These are phyloP conservation scores for Vaccinium vitisidaea DNA, from an alignment of 148 eudicot species.

Conservation along the genomic window DNA sequence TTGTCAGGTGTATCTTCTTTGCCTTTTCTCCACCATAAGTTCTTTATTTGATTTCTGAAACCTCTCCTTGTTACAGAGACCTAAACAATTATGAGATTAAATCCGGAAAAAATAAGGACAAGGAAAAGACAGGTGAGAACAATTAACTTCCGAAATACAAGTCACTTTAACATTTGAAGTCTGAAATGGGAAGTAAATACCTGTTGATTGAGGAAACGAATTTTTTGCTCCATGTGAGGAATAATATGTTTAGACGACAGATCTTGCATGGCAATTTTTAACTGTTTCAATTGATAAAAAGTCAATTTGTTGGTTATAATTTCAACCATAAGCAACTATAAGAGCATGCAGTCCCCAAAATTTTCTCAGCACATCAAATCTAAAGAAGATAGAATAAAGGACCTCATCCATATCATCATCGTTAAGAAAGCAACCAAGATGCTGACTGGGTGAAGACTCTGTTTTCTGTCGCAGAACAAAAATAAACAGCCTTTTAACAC, in stretches of 20 bases:
- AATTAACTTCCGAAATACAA: conserved; percentile 4
- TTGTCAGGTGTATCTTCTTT: conserved; percentile 81
- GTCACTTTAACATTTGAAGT: neutral
- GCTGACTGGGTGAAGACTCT: conserved; percentile 38
- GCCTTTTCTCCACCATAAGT: conserved; percentile 99
- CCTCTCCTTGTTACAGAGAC: conserved; percentile 98
- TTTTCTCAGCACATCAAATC: neutral
- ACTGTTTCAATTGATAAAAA: conserved; percentile 45
- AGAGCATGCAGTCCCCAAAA: conserved; percentile 11
- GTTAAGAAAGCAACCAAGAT: conserved; percentile 58
- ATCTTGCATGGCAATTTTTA: conserved; percentile 70
- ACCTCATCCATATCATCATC: conserved; percentile 80
- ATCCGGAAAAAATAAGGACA: conserved; percentile 12
- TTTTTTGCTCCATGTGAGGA: conserved; percentile 93
- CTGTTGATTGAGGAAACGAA: conserved; percentile 91
- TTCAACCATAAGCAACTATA: neutral
- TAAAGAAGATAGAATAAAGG: conserved; percentile 18
- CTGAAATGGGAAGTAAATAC: conserved; percentile 30
- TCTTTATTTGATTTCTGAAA: conserved; percentile 95
- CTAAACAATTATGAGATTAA: conserved; percentile 36
- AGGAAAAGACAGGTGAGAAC: neutral
- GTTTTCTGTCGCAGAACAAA: conserved; percentile 44
- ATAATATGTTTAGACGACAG: conserved; percentile 77
- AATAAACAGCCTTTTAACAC: conserved; percentile 6
- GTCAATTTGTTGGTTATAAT: neutral